Conservation (phyloP, 1,139 yeast genomes). For the Candida frijolesensis region DNA sequence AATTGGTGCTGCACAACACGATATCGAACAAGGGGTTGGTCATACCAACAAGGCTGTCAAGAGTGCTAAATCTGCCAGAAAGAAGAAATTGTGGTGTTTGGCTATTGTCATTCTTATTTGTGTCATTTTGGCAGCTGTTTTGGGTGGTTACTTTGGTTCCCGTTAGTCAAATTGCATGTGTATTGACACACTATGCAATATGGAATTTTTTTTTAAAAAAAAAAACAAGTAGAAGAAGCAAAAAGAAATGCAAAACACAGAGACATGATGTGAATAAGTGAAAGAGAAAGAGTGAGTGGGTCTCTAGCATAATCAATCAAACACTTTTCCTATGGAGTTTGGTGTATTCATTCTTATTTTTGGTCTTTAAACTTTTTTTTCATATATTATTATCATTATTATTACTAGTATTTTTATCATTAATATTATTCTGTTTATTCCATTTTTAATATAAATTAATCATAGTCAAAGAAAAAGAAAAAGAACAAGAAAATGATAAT, state of each 20-base stretch:
- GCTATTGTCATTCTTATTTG: slow-evolving; percentile 63
- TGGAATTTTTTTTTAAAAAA: too few relatives aligned
- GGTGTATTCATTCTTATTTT: background rate
- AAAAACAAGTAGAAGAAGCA: background rate
- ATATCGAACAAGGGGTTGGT: slow-evolving; percentile 92
- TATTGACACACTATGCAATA: background rate
- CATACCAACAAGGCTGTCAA: slow-evolving; percentile 90
- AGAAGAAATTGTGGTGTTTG: slow-evolving; percentile 87
- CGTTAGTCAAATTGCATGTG: slow-evolving; percentile 8
- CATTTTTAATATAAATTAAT: slow-evolving; percentile 3
- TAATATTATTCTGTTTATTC: background rate
- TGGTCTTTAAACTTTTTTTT: background rate
- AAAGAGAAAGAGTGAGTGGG: too few relatives aligned
- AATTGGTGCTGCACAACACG: slow-evolving; percentile 81
- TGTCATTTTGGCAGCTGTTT: slow-evolving; percentile 67
- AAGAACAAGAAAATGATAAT: too few relatives aligned
- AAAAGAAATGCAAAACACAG: background rate
- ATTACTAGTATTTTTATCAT: background rate
- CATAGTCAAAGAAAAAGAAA: background rate
- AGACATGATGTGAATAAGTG: too few relatives aligned
- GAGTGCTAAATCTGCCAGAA: slow-evolving; percentile 88
- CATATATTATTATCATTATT: background rate
- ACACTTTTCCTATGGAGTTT: too few relatives aligned
- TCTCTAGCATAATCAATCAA: too few relatives aligned
- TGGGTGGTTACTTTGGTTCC: slow-evolving; percentile 49